Conservation (phyloP, 345 rosid genomes). For the Leavenworthia alabamica region DNA sequence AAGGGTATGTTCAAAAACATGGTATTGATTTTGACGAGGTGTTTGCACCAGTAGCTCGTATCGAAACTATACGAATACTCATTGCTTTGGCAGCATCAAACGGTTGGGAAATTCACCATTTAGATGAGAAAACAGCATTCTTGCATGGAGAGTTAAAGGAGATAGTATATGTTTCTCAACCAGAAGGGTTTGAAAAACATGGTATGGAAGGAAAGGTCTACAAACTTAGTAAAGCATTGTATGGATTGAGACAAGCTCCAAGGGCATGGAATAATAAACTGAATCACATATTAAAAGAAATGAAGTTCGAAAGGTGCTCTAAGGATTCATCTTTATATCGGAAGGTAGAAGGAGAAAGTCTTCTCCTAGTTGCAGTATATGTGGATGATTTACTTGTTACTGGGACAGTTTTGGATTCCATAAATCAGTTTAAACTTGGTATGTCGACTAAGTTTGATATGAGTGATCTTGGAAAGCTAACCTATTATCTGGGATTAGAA, state of each 20-base stretch:
- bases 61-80: rapidly evolving
- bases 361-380: background rate
- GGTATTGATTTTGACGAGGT: background rate
- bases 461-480: too few relatives aligned
- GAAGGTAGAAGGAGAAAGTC: background rate
- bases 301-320: background rate
- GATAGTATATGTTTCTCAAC: background rate
- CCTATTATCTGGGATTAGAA: too few relatives aligned
- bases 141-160: too few relatives aligned
- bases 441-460: too few relatives aligned
- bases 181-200: background rate
- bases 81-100: background rate
- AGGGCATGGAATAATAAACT: too few relatives aligned
- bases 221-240: background rate
- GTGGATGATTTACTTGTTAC: background rate
- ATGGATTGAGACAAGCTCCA: background rate
- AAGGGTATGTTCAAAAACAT: background rate
- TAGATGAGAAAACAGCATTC: background rate
- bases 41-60: background rate
- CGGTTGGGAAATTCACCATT: background rate
- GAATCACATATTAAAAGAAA: background rate
- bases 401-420: background rate
- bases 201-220: background rate
- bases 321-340: background rate
- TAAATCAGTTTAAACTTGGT: too few relatives aligned